Percentiles rank a stretch among this genome's conserved stretches.
Conservation (phyloP, 805 yeast genomes). For the Nakazawaea pomicola region DNA sequence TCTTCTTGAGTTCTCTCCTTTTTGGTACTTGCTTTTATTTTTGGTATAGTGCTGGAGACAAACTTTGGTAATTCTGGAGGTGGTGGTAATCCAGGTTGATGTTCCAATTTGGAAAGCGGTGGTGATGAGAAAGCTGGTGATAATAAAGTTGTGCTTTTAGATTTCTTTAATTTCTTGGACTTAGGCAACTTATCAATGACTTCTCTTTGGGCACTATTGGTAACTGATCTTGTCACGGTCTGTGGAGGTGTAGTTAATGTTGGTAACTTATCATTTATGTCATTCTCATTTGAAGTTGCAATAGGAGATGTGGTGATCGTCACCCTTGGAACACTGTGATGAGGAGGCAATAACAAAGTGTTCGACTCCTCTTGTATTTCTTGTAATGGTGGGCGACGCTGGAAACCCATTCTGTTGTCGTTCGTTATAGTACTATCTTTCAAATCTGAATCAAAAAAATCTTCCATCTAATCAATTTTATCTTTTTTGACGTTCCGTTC, state of each 20-base stretch:
- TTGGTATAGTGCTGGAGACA: constrained; percentile 11
- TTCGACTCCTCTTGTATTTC: constrained; percentile 7
- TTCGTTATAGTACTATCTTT: not conserved
- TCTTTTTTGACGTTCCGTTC: no score
- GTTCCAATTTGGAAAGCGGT: constrained; percentile 5
- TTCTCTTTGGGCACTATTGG: constrained; percentile 17
- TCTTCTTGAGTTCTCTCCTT: constrained; percentile 14
- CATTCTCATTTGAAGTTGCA: not conserved
- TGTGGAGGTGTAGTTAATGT: constrained; percentile 34
- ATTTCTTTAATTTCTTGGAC: constrained; percentile 5
- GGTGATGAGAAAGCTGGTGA: constrained; percentile 47
- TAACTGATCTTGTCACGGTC: constrained; percentile 17
- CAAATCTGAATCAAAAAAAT: not conserved
- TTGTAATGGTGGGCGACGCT: constrained; percentile 7
- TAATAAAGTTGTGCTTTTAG: constrained; percentile 15
- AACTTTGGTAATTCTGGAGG: constrained; percentile 14
- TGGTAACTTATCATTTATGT: constrained; percentile 6
- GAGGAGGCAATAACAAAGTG: constrained; percentile 1
- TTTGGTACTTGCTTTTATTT: constrained; percentile 15
- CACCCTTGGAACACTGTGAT: constrained; percentile 3
- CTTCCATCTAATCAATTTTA: constrained; percentile 1
- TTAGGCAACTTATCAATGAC: no score
- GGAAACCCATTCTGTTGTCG: constrained; percentile 2
- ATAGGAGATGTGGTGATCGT: constrained; percentile 10
- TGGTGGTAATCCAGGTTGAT: constrained; percentile 8